Evolutionary conservation across 768 basidiomycete species (phyloP), one percentile per base, ranked within the genome.

Genomic region (Agaricus subrufescens): DNA sequence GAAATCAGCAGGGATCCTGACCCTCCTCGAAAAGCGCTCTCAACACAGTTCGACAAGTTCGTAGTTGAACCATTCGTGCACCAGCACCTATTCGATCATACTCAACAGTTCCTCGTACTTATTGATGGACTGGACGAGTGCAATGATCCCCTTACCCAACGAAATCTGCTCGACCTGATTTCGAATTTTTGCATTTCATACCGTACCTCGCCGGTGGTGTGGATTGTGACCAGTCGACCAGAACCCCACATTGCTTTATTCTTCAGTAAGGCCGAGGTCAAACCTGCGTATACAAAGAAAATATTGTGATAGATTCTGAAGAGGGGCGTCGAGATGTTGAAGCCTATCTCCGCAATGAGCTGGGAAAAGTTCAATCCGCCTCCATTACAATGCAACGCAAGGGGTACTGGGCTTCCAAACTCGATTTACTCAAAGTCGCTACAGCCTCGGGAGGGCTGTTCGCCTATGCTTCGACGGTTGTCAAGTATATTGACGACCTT

Each of bases 201-300:
- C 3, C 40, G 26, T 10, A 31, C 37, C 3, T 49, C 63, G 19
- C 61, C 65, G 0, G 29, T 71, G 10, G 54, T 47, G 10, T 63
- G 70, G 39, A 30, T 71, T 10, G 61, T 71, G 30, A 55, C 62
- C 6, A 67, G 67, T 46, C 59, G 70, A 0, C 66, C 68, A 9
- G 70, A 70, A 45, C 49, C 59, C 5, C 54, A 62, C n/a, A 62
- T 71, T 8, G 37, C 43, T 4, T 39, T 50, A 0, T 40, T 34
- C 2, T 66, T 67, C 27, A 10, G 46, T 44, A 29, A 14, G 2
- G 12, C 30, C n/a, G 11, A 30, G 12, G 26, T 54, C 0, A 19
- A 25, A 19, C 5, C 45, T 4, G 50, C 44, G 11, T 57, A 54
- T 9, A 23, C 40, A 15, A 26, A 37, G 12, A 42, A 62, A 23